phyloP scores from a whole-genome alignment of 495 filamentous ascomycete species.

The Podospora sp. region DNA sequence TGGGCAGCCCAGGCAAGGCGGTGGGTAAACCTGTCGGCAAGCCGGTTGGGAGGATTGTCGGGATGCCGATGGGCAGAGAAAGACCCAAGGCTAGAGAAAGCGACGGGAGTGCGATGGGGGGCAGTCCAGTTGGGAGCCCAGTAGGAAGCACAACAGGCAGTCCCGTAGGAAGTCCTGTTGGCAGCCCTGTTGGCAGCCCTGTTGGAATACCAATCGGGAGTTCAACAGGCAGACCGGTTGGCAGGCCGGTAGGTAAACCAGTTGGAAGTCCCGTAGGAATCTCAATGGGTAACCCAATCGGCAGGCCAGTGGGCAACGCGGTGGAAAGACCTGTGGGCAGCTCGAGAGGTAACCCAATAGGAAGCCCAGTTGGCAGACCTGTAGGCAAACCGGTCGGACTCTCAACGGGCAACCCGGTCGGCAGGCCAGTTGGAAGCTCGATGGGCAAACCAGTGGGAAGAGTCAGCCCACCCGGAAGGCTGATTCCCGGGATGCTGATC shows the following conservation, averaged over 20 bases:
- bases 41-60: too few species aligned
- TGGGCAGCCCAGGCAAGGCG: not conserved
- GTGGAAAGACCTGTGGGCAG: not conserved
- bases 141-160: not conserved
- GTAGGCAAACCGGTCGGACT: not conserved
- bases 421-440: too few species aligned
- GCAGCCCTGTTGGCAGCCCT: not conserved
- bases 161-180: not conserved
- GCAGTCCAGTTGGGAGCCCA: not conserved
- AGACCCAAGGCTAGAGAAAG: too few species aligned
- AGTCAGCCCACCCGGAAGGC: too few species aligned
- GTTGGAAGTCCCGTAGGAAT: not conserved
- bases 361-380: not conserved
- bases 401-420: not conserved
- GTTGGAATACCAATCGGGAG: not conserved
- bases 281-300: not conserved
- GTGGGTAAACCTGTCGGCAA: not conserved
- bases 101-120: not conserved
- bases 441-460: too few species aligned
- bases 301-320: not conserved
- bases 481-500: too few species aligned
- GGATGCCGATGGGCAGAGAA: too few species aligned
- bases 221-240: not conserved
- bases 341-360: not conserved
- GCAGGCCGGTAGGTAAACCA: not conserved